phyloP scores from a whole-genome alignment of 805 yeast species.

The Candida vaughaniae region DNA sequence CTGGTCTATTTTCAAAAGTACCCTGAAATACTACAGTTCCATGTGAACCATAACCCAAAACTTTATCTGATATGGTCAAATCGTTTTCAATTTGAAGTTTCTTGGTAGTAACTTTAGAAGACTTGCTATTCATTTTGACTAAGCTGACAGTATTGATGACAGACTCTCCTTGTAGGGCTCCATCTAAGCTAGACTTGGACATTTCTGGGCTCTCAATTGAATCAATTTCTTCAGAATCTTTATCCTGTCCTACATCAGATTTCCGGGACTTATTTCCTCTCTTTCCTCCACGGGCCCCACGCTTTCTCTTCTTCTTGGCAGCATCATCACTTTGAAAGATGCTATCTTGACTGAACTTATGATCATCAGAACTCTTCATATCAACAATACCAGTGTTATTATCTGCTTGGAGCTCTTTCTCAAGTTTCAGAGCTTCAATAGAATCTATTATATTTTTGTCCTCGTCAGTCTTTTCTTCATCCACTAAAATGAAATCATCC shows the following conservation, averaged over 20 bases:
- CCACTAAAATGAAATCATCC: background rate
- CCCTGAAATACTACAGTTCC: slow-evolving; percentile 96
- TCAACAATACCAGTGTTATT: background rate
- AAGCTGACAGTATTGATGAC: slow-evolving; percentile 27
- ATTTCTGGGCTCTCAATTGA: background rate
- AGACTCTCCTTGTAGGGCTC: slow-evolving; percentile 9
- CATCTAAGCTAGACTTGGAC: background rate
- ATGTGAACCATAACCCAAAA: slow-evolving; percentile 94
- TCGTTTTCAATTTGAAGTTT: slow-evolving; percentile 47
- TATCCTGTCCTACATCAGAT: slow-evolving; percentile 10
- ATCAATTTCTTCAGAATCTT: slow-evolving; percentile 12
- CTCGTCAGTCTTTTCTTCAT: background rate
- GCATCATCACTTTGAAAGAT: slow-evolving; percentile 13
- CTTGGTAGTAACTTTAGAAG: slow-evolving; percentile 21
- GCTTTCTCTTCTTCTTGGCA: slow-evolving; percentile 60
- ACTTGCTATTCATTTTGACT: slow-evolving; percentile 19
- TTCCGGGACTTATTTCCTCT: slow-evolving; percentile 47
- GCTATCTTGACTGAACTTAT: too few species aligned
- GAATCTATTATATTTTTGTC: slow-evolving; percentile 3
- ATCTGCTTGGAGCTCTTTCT: slow-evolving; percentile 9
- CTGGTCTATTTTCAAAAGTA: slow-evolving; percentile 86
- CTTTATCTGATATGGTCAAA: slow-evolving; percentile 62
- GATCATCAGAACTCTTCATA: slow-evolving; percentile 1
- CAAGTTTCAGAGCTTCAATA: background rate
- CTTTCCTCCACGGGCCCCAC: slow-evolving; percentile 86